Evolutionary conservation across 2,329 filamentous ascomycete species (phyloP).

Genomic region (Pyrenochaeta sp.): DNA sequence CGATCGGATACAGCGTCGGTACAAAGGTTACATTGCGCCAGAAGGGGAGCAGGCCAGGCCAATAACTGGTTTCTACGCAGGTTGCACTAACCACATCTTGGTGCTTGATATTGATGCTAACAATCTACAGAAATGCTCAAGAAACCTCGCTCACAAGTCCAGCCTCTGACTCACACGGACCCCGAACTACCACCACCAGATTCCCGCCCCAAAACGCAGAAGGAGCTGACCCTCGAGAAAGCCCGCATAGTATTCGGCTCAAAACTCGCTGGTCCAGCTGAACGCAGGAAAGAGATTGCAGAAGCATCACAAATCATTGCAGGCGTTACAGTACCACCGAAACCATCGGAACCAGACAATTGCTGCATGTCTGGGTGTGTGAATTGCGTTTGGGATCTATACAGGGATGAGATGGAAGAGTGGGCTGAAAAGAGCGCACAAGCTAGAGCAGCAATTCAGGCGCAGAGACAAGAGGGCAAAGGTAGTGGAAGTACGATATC

Average conservation of each 20-base stretch:
- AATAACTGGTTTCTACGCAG: constrained; percentile 50
- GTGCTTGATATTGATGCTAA: constrained; percentile 7
- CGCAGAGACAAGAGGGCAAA: constrained; percentile 35
- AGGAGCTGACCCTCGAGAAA: constrained; percentile 64
- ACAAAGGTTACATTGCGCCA: constrained; percentile 46
- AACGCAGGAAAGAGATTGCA: constrained; percentile 69
- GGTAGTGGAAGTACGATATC: constrained; percentile 48
- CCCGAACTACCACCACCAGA: constrained; percentile 45
- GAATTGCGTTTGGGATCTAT: constrained; percentile 95
- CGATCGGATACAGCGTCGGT: constrained; percentile 46
- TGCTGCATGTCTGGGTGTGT: constrained; percentile 99
- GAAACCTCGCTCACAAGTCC: constrained; percentile 34
- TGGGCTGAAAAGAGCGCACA: constrained; percentile 75
- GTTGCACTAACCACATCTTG: constrained; percentile 14
- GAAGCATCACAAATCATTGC: constrained; percentile 72
- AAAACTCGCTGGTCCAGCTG: constrained; percentile 75
- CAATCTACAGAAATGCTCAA: constrained; percentile 48
- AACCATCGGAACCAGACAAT: constrained; percentile 90
- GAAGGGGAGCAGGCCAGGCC: constrained; percentile 50
- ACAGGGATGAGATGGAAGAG: constrained; percentile 89
- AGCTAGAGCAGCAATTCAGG: constrained; percentile 65
- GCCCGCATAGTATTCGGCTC: constrained; percentile 83
- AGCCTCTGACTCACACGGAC: constrained; percentile 43
- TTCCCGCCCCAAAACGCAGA: constrained; percentile 55
- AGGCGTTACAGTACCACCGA: constrained; percentile 82